Percentiles rank a stretch among this genome's conserved stretches.
phyloP scores from a whole-genome alignment of 768 basidiomycete species.

The Calvatia gigantea region DNA sequence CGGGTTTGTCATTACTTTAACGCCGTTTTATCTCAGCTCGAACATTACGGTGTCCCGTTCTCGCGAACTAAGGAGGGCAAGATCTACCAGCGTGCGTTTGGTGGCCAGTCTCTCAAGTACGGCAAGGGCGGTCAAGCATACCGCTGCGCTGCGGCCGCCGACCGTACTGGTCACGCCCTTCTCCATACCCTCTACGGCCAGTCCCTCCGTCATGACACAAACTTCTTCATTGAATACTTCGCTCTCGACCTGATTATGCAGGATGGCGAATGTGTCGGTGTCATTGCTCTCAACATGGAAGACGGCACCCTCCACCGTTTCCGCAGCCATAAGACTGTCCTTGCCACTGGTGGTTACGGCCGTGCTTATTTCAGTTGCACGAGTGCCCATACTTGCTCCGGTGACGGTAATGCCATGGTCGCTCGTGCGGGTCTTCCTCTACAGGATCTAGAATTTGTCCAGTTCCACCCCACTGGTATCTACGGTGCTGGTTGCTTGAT shows the following conservation, averaged over 20 bases:
- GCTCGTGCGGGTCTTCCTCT: conserved; percentile 93
- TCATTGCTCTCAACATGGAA: conserved; percentile 99
- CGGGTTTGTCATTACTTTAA: neutral
- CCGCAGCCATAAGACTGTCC: conserved; percentile 96
- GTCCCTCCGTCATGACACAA: conserved; percentile 97
- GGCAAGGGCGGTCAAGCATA: conserved; percentile 99
- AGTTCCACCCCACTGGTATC: conserved; percentile 99
- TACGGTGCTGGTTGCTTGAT: conserved; percentile 99
- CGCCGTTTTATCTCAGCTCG: conserved; percentile 55
- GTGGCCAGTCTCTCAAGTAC: conserved; percentile 94
- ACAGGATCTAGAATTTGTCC: conserved; percentile 98
- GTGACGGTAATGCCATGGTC: conserved; percentile 99
- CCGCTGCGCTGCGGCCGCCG: conserved; percentile 97
- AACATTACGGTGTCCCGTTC: conserved; percentile 98
- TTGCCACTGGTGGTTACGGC: conserved; percentile 98
- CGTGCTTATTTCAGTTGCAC: conserved; percentile 99
- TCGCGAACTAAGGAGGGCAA: conserved; percentile 98
- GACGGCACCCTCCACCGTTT: conserved; percentile 99
- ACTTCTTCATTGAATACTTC: conserved; percentile 99
- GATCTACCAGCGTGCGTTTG: conserved; percentile 99
- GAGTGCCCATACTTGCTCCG: conserved; percentile 97
- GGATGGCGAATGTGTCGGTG: conserved; percentile 98
- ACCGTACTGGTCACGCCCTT: conserved; percentile 97
- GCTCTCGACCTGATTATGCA: conserved; percentile 99
- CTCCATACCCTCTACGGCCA: conserved; percentile 99